A percentile compares a stretch with the other conserved stretches of the same genome.
These are phyloP conservation scores for Glutinoglossum americanum DNA, from an alignment of 495 filamentous ascomycete species.

Conservation along the genomic window DNA sequence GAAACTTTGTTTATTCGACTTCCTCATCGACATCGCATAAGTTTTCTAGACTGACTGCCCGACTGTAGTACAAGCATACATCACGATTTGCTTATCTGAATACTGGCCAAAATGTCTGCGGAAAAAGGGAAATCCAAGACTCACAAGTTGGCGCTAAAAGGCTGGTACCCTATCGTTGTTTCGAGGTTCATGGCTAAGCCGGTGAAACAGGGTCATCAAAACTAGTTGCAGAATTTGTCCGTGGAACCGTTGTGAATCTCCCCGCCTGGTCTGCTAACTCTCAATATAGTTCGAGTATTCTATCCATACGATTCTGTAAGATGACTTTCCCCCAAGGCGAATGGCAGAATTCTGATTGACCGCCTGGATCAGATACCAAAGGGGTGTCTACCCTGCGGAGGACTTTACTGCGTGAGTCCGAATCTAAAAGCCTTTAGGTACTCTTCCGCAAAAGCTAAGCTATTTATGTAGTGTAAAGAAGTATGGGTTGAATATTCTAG, in stretches of 20 bases:
- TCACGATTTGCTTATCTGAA: background rate
- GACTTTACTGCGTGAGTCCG: conserved; percentile 72
- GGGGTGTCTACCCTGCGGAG: conserved; percentile 92
- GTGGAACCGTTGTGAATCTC: conserved; percentile 13
- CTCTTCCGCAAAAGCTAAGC: background rate
- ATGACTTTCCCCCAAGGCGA: background rate
- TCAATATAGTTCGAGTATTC: conserved; percentile 72
- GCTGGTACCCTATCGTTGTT: conserved; percentile 18
- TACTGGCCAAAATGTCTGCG: conserved; percentile 13
- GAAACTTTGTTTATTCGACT: background rate
- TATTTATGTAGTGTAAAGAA: conserved; percentile 55
- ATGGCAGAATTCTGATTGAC: background rate
- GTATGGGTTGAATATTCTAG: conserved; percentile 97
- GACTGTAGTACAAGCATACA: background rate
- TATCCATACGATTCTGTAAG: conserved; percentile 77
- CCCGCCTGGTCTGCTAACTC: background rate
- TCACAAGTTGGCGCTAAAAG: conserved; percentile 86
- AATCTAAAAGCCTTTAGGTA: conserved; percentile 2
- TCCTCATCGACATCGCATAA: background rate
- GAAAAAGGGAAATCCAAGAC: conserved; percentile 77
- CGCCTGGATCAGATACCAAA: conserved; percentile 44
- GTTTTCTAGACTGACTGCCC: background rate
- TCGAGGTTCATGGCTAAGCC: background rate
- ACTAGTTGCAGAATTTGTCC: conserved; percentile 82
- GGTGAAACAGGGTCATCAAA: conserved; percentile 45